Evolutionary conservation across 805 yeast genomes (phyloP).

Genomic region (Tanozyma kutaoensis): DNA sequence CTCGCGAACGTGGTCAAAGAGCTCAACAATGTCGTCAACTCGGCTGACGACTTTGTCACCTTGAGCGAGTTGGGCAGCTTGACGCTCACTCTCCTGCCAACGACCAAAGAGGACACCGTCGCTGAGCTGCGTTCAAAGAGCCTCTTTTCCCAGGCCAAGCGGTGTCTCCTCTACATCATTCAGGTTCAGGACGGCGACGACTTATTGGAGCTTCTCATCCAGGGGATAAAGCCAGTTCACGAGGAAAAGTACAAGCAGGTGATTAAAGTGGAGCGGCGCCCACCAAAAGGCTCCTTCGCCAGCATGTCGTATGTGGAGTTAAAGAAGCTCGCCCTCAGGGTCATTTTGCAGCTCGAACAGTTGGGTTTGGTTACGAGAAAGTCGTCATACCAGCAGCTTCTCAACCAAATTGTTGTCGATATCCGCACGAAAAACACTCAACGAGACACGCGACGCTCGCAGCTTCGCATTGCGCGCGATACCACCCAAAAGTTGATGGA

Average conservation of each 20-base stretch:
- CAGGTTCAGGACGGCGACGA: slow-evolving; percentile 66
- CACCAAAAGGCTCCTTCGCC: slow-evolving; percentile 16
- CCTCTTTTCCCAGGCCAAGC: slow-evolving; percentile 62
- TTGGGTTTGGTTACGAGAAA: slow-evolving; percentile 50
- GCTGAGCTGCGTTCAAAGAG: slow-evolving; percentile 46
- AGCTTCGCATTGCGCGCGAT: slow-evolving; percentile 25
- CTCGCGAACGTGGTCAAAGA: slow-evolving; percentile 29
- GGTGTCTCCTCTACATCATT: slow-evolving; percentile 70
- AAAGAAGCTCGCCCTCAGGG: slow-evolving; percentile 63
- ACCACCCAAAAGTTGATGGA: slow-evolving; percentile 30
- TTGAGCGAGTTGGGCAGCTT: slow-evolving; percentile 39
- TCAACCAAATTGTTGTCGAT: slow-evolving; percentile 77
- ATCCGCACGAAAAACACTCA: slow-evolving; percentile 40
- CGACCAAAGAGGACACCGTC: slow-evolving; percentile 29
- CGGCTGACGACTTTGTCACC: slow-evolving; percentile 28
- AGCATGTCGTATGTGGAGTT: slow-evolving; percentile 53
- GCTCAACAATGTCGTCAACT: slow-evolving; percentile 22
- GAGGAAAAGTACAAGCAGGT: slow-evolving; percentile 52
- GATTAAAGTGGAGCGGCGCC: slow-evolving; percentile 30
- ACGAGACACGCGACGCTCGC: slow-evolving; percentile 25
- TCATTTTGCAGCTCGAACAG: slow-evolving; percentile 62
- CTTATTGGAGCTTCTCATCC: slow-evolving; percentile 53
- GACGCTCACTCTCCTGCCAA: slow-evolving; percentile 45
- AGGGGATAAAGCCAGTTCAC: slow-evolving; percentile 54
- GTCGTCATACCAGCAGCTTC: slow-evolving; percentile 62